Evolutionary conservation across 192 early-diverging fungal genomes (phyloP).

Genomic region (Coemansia sp.): DNA sequence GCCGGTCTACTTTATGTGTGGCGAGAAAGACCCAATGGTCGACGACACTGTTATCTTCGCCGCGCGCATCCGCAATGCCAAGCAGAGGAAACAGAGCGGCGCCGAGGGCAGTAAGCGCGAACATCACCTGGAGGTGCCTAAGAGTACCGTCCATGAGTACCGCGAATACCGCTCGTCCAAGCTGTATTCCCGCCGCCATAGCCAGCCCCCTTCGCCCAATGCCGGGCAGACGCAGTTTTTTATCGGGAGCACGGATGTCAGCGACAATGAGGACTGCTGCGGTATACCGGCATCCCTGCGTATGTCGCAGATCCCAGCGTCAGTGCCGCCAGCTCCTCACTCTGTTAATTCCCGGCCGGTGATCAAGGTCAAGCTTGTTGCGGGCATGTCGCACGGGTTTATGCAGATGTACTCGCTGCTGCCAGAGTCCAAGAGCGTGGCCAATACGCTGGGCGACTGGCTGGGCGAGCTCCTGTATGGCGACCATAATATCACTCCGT

Average conservation of each 20-base stretch:
- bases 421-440: conserved; percentile 39
- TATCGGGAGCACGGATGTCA: conserved; percentile 47
- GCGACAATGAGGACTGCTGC: conserved; percentile 36
- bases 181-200: conserved; percentile 29
- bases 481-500: conserved; percentile 11
- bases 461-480: conserved; percentile 34
- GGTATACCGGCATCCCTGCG: conserved; percentile 14
- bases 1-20: conserved; percentile 83
- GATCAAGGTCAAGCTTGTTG: conserved; percentile 48
- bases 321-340: neutral
- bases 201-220: conserved; percentile 11
- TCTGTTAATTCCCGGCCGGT: neutral
- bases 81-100: conserved; percentile 41
- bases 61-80: conserved; percentile 79
- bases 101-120: neutral
- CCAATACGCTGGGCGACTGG: conserved; percentile 33
- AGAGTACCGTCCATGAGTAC: conserved; percentile 11
- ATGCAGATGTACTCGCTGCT: conserved; percentile 53
- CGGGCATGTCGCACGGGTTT: conserved; percentile 52
- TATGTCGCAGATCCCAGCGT: conserved; percentile 24
- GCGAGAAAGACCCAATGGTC: conserved; percentile 95
- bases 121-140: neutral
- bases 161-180: conserved; percentile 14
- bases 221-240: conserved; percentile 16
- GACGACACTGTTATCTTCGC: conserved; percentile 95